phyloP scores from a whole-genome alignment of 1,139 yeast genomes.

The Zhuliangozyma parablackwelliae region DNA sequence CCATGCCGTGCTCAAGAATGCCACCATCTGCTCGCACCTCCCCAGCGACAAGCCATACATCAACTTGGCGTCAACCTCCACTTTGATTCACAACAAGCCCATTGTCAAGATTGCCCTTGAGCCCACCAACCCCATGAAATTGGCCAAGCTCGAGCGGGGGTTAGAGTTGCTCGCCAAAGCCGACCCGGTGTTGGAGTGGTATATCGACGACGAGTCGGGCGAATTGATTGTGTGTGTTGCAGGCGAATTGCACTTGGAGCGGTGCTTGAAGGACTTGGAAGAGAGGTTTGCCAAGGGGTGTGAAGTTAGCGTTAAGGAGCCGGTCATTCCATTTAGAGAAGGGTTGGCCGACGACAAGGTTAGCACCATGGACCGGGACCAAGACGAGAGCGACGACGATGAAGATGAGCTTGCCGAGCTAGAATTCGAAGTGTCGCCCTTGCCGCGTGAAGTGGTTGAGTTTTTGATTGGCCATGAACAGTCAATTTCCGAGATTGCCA shows the following conservation, averaged over 20 bases:
- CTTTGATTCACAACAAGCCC: slow-evolving; percentile 65
- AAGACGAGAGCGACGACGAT: slow-evolving; percentile 14
- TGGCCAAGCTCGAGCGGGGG: slow-evolving; percentile 74
- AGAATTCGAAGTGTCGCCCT: slow-evolving; percentile 51
- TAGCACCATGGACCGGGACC: slow-evolving; percentile 13
- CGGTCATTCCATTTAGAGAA: slow-evolving; percentile 93
- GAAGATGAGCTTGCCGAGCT: slow-evolving; percentile 44
- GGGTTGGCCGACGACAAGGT: slow-evolving; percentile 49
- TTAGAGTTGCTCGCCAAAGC: slow-evolving; percentile 76
- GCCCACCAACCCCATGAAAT: slow-evolving; percentile 80
- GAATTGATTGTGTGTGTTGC: slow-evolving; percentile 90
- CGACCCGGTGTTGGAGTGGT: slow-evolving; percentile 89
- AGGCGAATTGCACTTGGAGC: slow-evolving; percentile 90
- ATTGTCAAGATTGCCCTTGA: slow-evolving; percentile 93
- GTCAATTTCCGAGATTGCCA: slow-evolving; percentile 21
- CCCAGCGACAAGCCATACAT: slow-evolving; percentile 54
- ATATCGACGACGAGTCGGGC: slow-evolving; percentile 76
- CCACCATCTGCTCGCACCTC: slow-evolving; percentile 59
- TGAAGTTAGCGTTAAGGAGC: slow-evolving; percentile 82
- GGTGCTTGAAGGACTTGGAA: slow-evolving; percentile 82
- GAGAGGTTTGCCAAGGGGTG: slow-evolving; percentile 87
- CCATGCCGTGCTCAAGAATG: slow-evolving; percentile 76
- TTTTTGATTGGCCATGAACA: slow-evolving; percentile 48
- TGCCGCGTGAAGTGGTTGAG: slow-evolving; percentile 48
- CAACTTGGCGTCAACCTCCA: slow-evolving; percentile 61